phyloP scores from a whole-genome alignment of 2,329 filamentous ascomycete genomes.

The Biscogniauxia marginata region DNA sequence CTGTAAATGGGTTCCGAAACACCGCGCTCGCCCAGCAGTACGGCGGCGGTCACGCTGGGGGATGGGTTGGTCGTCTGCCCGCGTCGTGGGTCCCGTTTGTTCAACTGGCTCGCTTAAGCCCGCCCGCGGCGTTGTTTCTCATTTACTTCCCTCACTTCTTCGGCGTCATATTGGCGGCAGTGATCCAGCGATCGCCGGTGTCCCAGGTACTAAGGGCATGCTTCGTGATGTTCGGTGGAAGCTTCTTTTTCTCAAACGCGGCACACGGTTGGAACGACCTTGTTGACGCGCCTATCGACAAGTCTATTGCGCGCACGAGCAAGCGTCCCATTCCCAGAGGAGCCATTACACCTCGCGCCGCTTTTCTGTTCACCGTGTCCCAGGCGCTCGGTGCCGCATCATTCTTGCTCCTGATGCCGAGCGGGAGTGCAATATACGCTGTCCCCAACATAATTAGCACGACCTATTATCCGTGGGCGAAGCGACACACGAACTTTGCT shows the following conservation, averaged over 20 bases:
- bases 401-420: slow-evolving; percentile 24
- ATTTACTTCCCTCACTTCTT: slow-evolving; percentile 36
- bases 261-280: slow-evolving; percentile 37
- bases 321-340: slow-evolving; percentile 36
- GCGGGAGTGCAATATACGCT: slow-evolving; percentile 23
- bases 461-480: slow-evolving; percentile 35
- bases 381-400: slow-evolving; percentile 26
- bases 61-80: slow-evolving; percentile 32
- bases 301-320: slow-evolving; percentile 29
- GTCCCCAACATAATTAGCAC: slow-evolving; percentile 30
- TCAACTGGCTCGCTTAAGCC: slow-evolving; percentile 33
- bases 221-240: slow-evolving; percentile 23
- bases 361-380: slow-evolving; percentile 30
- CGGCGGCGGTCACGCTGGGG: slow-evolving; percentile 31
- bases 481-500: slow-evolving; percentile 36
- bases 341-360: slow-evolving; percentile 28
- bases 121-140: slow-evolving; percentile 31
- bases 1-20: slow-evolving; percentile 17
- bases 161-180: slow-evolving; percentile 29
- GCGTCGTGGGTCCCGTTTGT: slow-evolving; percentile 34
- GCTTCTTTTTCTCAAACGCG: slow-evolving; percentile 35
- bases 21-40: slow-evolving; percentile 28
- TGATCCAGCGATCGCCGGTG: slow-evolving; percentile 17
- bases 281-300: slow-evolving; percentile 35
- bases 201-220: slow-evolving; percentile 17